Evolutionary conservation across 805 yeast species (phyloP).

Genomic region (Saccharomycopsis olivae): DNA sequence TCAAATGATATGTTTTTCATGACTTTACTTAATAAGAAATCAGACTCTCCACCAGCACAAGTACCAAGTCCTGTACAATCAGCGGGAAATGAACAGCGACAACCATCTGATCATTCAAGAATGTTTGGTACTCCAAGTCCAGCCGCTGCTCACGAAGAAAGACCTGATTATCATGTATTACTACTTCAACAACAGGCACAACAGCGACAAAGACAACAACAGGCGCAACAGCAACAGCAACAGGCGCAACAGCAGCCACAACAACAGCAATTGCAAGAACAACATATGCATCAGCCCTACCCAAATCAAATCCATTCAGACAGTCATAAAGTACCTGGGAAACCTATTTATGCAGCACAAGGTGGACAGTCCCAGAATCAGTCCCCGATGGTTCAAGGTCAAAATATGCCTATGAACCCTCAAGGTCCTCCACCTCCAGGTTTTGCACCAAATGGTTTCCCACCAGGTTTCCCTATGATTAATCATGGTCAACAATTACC

Average conservation of each 20-base stretch:
- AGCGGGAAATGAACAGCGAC: no score
- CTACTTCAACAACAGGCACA: neutral
- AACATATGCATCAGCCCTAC: no score
- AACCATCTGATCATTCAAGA: no score
- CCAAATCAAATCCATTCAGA: no score
- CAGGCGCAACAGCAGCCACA: constrained; percentile 19
- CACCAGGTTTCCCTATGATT: constrained; percentile 15
- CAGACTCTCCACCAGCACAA: neutral
- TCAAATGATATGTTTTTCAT: constrained; percentile 34
- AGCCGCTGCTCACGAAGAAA: no score
- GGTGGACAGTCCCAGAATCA: constrained; percentile 4
- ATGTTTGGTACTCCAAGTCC: no score
- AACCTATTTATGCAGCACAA: constrained; percentile 12
- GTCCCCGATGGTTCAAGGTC: constrained; percentile 1
- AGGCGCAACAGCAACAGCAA: constrained; percentile 14
- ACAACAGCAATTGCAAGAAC: constrained; percentile 11
- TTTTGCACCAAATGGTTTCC: neutral
- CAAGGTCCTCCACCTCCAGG: constrained; percentile 6
- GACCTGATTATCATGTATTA: no score
- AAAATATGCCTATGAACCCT: constrained; percentile 2
- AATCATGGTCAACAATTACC: constrained; percentile 14
- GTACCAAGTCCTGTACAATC: no score
- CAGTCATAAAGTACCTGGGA: no score
- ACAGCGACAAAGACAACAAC: constrained; percentile 2
- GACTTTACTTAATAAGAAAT: constrained; percentile 27